Percentiles rank a stretch among this genome's conserved stretches.
Evolutionary conservation across 2,329 filamentous ascomycete species (phyloP).

Genomic region (Zymoseptoria crescenta): DNA sequence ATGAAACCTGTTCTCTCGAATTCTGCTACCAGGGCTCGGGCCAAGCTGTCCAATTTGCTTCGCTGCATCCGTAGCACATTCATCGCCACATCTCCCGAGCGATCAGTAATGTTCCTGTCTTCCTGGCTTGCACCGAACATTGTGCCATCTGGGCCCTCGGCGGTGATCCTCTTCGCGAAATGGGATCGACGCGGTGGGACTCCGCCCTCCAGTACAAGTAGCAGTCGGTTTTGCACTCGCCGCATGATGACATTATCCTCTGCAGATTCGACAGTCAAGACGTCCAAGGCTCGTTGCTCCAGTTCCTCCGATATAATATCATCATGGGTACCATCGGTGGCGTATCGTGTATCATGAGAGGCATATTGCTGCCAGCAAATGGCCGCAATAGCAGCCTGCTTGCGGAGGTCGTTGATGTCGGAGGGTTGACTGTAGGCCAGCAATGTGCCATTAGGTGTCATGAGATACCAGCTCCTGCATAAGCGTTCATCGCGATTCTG

Average conservation of each 20-base stretch:
- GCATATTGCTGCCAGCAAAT: slow-evolving; percentile 43
- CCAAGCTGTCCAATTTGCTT: slow-evolving; percentile 41
- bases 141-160: slow-evolving; percentile 34
- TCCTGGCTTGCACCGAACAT: slow-evolving; percentile 12
- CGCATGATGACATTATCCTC: slow-evolving; percentile 41
- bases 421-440: slow-evolving; percentile 43
- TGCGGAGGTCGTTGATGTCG: slow-evolving; percentile 43
- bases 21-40: slow-evolving; percentile 36
- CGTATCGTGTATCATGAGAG: slow-evolving; percentile 5
- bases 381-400: slow-evolving; percentile 42
- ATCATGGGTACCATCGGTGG: slow-evolving; percentile 6
- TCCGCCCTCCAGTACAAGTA: slow-evolving; percentile 42
- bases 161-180: slow-evolving; percentile 35
- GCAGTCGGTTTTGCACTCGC: slow-evolving; percentile 38
- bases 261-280: slow-evolving; percentile 41
- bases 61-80: slow-evolving; percentile 42
- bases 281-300: slow-evolving; percentile 28
- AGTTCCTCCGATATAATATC: slow-evolving; percentile 14
- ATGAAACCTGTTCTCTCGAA: slow-evolving; percentile 40
- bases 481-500: slow-evolving; percentile 37
- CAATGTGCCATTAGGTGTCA: slow-evolving; percentile 45
- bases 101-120: slow-evolving; percentile 5
- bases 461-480: slow-evolving; percentile 39
- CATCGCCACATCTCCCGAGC: slow-evolving; percentile 18
- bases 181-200: slow-evolving; percentile 35